Evolutionary conservation across 2,329 filamentous ascomycete species (phyloP), one percentile per base, ranked within the genome.

Genomic region (Colletotrichum destructivum): DNA sequence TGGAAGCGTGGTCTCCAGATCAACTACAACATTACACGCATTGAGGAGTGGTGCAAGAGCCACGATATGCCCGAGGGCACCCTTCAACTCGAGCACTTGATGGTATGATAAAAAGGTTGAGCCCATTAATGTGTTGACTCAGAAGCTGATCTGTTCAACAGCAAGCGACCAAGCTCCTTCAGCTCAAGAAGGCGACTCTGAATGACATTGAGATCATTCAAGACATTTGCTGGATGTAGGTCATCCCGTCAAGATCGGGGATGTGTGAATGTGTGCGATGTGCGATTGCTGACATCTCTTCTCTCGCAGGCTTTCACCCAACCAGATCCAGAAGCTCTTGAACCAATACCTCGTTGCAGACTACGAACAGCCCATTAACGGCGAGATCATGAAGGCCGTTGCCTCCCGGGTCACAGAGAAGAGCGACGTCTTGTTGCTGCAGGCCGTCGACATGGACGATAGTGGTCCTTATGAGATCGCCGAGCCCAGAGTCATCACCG

Each of bases 161-260:
- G 92, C 96, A 98, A 94, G 96, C 96, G 64, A 99, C 96, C 23
- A 99, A 99, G 86, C 91, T 99, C 75, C 88, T 99, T 75, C 96
- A 99, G 83, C 88, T 99, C 74, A 99, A 99, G 91, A 99, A 99
- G 86, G 96, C 96, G 11, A 99, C 96, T 1, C 85, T 99, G 80
- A 99, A 98, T 81, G 96, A 99, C 79, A 99, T 99, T 78, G 96
- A 99, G 84, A 99, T 99, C 78, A 99, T 99, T 79, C 96, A 99
- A 86, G 96, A 99, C 81, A 99, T 99, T 78, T 99, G 96, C 89
- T 98, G 96, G 96, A 98, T 98, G 96, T 97, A 85, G 91, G 94
- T 89, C 35, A 38, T 38, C 6, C 44, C 16, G 21, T 35, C 11
- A 13, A 3, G 12, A 9, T n/a, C 13, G 23, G n/a, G n/a, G 9